phyloP scores from a whole-genome alignment of 331 rosid species.

The Prunus yedoensis region DNA sequence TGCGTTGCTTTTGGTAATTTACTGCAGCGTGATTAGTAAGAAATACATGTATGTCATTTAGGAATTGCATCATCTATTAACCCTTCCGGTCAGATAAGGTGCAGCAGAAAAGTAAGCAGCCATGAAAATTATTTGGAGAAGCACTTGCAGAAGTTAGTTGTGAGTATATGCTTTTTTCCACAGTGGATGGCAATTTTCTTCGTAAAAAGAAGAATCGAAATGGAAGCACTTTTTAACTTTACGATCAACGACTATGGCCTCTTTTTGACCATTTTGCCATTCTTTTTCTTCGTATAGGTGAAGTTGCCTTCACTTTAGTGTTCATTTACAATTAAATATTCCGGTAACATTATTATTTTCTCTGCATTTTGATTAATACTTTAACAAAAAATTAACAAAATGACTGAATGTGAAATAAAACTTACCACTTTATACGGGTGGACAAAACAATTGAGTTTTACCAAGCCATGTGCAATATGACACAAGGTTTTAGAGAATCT shows the following conservation, averaged over 20 bases:
- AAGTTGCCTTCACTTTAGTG: too few relatives aligned
- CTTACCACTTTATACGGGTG: neutral
- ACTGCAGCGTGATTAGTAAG: too few relatives aligned
- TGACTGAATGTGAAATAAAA: neutral
- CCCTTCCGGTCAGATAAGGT: too few relatives aligned
- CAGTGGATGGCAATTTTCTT: neutral
- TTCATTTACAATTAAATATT: too few relatives aligned
- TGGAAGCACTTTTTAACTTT: too few relatives aligned
- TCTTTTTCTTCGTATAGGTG: neutral
- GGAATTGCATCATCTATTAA: too few relatives aligned
- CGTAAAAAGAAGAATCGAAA: neutral
- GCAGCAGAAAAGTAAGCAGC: too few relatives aligned
- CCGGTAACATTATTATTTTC: too few relatives aligned
- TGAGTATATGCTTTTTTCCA: neutral
- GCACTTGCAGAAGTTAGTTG: too few relatives aligned
- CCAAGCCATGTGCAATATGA: conserved; percentile 14
- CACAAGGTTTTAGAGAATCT: conserved; percentile 2
- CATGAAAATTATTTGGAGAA: too few relatives aligned
- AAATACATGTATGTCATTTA: too few relatives aligned
- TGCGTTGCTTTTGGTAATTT: too few relatives aligned
- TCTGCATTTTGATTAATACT: neutral
- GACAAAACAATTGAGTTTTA: neutral
- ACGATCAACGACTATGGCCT: conserved; percentile 14
- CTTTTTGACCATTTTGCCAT: conserved; percentile 37
- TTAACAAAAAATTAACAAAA: neutral